Percentiles rank a stretch among this genome's conserved stretches.
Evolutionary conservation across 192 early-diverging fungal species (phyloP).

Genomic region (Backusella parvicylindrica): DNA sequence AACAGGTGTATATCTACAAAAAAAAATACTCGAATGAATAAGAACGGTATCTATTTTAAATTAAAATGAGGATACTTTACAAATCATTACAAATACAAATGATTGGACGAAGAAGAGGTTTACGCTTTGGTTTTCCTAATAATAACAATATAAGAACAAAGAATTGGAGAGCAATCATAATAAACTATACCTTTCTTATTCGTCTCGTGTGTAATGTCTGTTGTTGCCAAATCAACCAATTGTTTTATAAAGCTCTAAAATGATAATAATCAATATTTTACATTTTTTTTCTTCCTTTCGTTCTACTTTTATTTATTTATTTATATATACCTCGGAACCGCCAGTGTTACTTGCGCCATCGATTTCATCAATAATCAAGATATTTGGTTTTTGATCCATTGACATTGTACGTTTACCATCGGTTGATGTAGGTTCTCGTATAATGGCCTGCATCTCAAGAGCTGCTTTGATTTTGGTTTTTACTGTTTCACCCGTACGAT

Average conservation of each 20-base stretch:
- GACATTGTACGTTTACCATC: background rate
- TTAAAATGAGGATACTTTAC: slow-evolving; percentile 33
- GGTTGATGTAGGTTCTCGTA: slow-evolving; percentile 27
- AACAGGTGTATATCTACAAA: slow-evolving; percentile 75
- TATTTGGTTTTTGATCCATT: slow-evolving; percentile 62
- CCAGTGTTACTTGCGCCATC: slow-evolving; percentile 80
- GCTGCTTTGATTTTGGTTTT: slow-evolving; percentile 72
- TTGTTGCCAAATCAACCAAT: slow-evolving; percentile 62
- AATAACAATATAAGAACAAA: too few relatives aligned
- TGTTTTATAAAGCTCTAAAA: slow-evolving; percentile 77
- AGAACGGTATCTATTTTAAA: too few relatives aligned
- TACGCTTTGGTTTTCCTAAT: slow-evolving; percentile 27
- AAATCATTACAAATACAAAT: slow-evolving; percentile 99
- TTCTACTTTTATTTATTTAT: too few relatives aligned
- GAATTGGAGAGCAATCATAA: too few relatives aligned
- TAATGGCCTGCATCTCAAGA: slow-evolving; percentile 71
- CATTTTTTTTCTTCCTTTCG: too few relatives aligned
- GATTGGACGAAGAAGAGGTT: slow-evolving; percentile 80
- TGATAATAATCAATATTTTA: too few relatives aligned
- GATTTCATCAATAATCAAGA: slow-evolving; percentile 94
- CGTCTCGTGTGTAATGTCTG: slow-evolving; percentile 8
- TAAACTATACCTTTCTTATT: slow-evolving; percentile 29
- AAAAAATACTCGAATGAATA: too few relatives aligned
- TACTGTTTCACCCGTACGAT: slow-evolving; percentile 78
- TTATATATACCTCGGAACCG: slow-evolving; percentile 71